Base-by-base conservation (phyloP, 768 basidiomycete genomes). In the Psilocybe azurescens region DNA sequence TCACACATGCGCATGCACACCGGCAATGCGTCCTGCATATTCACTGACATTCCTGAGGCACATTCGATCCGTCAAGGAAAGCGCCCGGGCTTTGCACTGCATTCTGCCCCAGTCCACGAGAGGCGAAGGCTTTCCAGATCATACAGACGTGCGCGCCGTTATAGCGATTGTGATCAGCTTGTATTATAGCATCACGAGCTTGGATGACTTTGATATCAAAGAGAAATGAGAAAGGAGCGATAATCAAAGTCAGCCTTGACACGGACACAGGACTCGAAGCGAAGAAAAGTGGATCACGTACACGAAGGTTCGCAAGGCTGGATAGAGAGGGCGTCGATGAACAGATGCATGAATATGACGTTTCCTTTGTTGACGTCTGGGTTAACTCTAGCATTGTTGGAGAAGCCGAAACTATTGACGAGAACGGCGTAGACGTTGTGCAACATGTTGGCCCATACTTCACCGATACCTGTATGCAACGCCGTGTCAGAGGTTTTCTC, bases 91-190 rank as follows among this genome's bases (percentile, higher is more conserved):
- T 48, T 8, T 44, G 29, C 5, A 67, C 65, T 16, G 76, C 74
- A 60, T 68, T 65, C 16, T 72, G 68, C 11, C 83, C 83, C 14
- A 84, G 71, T 16, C 83, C 83, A 16, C 77, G 74, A 66, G 77
- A 79, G 13, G 81, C 81, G 59, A 83, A 84, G 7, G 73, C 76
- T 28, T 68, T 73, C 81, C 80, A 84, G 36, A 83, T 68, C 11
- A 74, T 53, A 65, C 82, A 83, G 59, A 67, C 75, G 71, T 84
- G 79, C 3, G 73, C 74, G 13, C 82, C 81, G 13, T 32, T 66
- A 68, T 78, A 83, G 3, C 81, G 73, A 71, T 82, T 82, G 32
- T 64, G 70, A 65, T 84, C 83, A 3, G 83, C 82, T 67, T 83
- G 82, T 48, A 83, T 75, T 79, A 77, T 78, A 3, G 82, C 82